Conservation (phyloP, 176 grass and related monocot species). For the Ensete ventricosum region DNA sequence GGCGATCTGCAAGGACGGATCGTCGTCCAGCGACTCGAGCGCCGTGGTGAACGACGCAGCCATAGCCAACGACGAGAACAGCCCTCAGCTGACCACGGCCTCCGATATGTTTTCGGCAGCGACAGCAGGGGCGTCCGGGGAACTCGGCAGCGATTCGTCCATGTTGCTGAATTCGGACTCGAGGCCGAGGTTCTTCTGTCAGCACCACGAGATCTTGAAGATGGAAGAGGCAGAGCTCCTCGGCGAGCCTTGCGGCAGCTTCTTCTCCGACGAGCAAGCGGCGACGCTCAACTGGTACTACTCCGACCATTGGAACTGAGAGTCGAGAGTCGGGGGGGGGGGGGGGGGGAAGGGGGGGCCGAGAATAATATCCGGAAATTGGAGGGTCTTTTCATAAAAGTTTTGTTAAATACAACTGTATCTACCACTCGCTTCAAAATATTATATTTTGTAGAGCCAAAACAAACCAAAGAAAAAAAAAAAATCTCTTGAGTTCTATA, state of each 20-base stretch:
- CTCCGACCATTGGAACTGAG: neutral
- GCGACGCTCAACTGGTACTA: constrained; percentile 9
- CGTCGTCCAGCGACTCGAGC: constrained; percentile 1
- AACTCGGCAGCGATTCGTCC: neutral
- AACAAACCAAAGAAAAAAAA: neutral
- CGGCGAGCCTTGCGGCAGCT: neutral
- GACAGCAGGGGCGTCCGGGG: neutral
- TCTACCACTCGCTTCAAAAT: neutral
- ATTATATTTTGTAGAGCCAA: neutral
- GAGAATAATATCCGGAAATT: constrained; percentile 1
- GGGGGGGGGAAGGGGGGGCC: too few relatives aligned
- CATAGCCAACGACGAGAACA: neutral
- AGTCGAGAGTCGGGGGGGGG: neutral
- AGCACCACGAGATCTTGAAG: neutral
- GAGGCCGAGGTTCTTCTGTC: neutral
- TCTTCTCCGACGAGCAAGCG: constrained; percentile 7
- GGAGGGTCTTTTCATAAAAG: neutral
- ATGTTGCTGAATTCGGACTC: neutral
- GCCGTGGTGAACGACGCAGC: neutral
- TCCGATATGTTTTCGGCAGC: neutral
- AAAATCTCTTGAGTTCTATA: too few relatives aligned
- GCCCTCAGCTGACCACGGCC: neutral
- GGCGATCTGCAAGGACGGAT: neutral
- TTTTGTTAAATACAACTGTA: neutral
- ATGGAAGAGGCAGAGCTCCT: neutral